A percentile compares a stretch with the other conserved stretches of the same genome.
Evolutionary conservation across 2,329 filamentous ascomycete species (phyloP).

Genomic region (Pyrenophora tritici-repentis): DNA sequence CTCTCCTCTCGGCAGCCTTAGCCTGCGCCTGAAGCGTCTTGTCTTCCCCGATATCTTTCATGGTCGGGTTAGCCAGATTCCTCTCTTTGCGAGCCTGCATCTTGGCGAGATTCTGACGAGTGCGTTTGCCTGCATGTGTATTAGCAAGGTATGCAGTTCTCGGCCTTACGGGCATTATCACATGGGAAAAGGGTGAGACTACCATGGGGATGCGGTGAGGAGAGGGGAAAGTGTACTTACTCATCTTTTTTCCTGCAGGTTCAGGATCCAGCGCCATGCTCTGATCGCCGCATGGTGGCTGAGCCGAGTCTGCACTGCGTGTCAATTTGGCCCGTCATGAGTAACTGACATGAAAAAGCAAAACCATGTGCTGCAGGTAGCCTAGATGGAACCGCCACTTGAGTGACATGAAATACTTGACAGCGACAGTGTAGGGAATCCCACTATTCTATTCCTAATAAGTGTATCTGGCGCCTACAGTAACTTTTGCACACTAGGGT

Average conservation of each 20-base stretch:
- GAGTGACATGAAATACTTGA: too few species aligned
- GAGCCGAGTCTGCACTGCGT: not conserved
- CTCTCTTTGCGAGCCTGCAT: constrained; percentile 22
- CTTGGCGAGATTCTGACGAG: constrained; percentile 27
- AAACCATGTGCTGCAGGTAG: constrained; percentile 2
- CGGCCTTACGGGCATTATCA: not conserved
- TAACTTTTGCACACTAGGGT: too few species aligned
- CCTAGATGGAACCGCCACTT: not conserved
- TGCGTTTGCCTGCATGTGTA: constrained; percentile 18
- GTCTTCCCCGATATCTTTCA: constrained; percentile 11
- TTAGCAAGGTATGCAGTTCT: not conserved
- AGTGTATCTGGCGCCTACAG: too few species aligned
- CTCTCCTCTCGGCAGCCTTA: constrained; percentile 22
- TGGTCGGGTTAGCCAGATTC: constrained; percentile 5
- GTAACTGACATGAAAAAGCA: not conserved
- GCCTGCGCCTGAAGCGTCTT: constrained; percentile 15
- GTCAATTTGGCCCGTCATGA: constrained; percentile 6
- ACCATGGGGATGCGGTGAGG: not conserved
- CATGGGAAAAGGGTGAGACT: not conserved
- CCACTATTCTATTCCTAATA: too few species aligned
- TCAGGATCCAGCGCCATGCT: constrained; percentile 17
- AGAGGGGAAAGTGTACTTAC: constrained; percentile 10
- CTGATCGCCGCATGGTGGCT: constrained; percentile 13
- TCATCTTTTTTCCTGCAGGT: constrained; percentile 23
- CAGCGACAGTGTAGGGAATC: too few species aligned